Evolutionary conservation across 2,329 filamentous ascomycete genomes (phyloP).

Genomic region (Pseudogymnoascus sp.): DNA sequence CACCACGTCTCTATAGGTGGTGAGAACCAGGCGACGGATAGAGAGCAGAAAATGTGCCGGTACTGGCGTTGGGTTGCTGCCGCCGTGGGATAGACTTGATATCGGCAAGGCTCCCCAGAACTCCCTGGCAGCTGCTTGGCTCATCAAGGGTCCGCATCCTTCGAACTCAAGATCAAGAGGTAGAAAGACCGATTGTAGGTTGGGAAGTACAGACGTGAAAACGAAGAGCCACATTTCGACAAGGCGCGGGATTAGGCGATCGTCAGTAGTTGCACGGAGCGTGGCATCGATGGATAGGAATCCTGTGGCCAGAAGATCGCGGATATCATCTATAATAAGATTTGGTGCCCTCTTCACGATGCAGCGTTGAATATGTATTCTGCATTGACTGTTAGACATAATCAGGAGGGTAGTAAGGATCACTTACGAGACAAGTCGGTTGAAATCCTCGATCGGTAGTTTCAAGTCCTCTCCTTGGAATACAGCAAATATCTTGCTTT

Average conservation of each 20-base stretch:
- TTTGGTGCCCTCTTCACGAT: conserved; percentile 64
- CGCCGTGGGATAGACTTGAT: conserved; percentile 33
- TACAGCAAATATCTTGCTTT: conserved; percentile 64
- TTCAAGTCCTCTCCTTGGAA: conserved; percentile 75
- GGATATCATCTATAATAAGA: conserved; percentile 65
- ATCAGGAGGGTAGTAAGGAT: not conserved
- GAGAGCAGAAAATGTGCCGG: conserved; percentile 53
- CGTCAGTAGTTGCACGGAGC: conserved; percentile 68
- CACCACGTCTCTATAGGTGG: conserved; percentile 79
- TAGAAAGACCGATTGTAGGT: conserved; percentile 90
- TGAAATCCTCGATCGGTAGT: conserved; percentile 76
- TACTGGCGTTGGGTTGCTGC: conserved; percentile 33
- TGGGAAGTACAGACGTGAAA: conserved; percentile 82
- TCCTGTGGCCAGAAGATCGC: conserved; percentile 68
- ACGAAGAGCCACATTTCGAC: conserved; percentile 93
- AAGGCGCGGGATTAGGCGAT: conserved; percentile 78
- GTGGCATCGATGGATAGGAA: conserved; percentile 82
- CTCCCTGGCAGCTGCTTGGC: conserved; percentile 67
- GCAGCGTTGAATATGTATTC: conserved; percentile 67
- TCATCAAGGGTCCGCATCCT: conserved; percentile 72
- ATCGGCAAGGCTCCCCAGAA: conserved; percentile 72
- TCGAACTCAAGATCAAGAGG: conserved; percentile 90
- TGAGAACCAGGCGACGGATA: conserved; percentile 78
- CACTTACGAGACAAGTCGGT: conserved; percentile 57
- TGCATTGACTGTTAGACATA: conserved; percentile 16